phyloP scores from a whole-genome alignment of 2,329 filamentous ascomycete genomes.

The Penicillium sp. region DNA sequence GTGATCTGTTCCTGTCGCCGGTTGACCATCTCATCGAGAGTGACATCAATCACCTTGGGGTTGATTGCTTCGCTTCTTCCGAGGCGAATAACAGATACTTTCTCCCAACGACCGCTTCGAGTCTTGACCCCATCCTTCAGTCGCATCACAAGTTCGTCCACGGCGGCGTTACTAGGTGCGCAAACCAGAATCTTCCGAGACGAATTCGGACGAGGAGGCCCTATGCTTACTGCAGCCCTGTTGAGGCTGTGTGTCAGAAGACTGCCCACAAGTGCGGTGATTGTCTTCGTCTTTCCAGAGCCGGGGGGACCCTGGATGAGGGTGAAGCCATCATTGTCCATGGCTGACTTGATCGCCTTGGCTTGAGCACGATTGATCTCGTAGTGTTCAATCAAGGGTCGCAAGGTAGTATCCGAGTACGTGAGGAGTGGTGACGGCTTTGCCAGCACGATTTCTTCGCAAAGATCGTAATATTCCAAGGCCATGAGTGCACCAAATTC shows the following conservation, averaged over 20 bases:
- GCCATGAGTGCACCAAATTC: conserved; percentile 90
- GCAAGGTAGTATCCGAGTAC: conserved; percentile 68
- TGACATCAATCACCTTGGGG: conserved; percentile 79
- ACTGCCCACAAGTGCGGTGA: conserved; percentile 89
- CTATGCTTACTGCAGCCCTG: conserved; percentile 44
- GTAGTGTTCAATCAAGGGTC: conserved; percentile 67
- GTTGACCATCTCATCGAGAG: conserved; percentile 86
- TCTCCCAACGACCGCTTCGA: conserved; percentile 62
- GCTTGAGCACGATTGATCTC: conserved; percentile 83
- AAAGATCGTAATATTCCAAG: conserved; percentile 90
- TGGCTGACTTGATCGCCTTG: conserved; percentile 81
- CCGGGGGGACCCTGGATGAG: conserved; percentile 93
- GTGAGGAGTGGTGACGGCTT: conserved; percentile 82
- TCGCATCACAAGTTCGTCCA: conserved; percentile 90
- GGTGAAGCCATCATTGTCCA: conserved; percentile 95
- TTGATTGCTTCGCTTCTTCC: conserved; percentile 93
- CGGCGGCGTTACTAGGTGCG: conserved; percentile 96
- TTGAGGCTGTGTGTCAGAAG: conserved; percentile 60
- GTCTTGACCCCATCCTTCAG: conserved; percentile 83
- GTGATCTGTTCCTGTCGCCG: conserved; percentile 51
- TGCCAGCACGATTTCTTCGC: conserved; percentile 82
- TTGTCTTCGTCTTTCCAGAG: conserved; percentile 97
- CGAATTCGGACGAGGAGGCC: conserved; percentile 20
- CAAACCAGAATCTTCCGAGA: conserved; percentile 89
- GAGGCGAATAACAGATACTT: conserved; percentile 81